These are phyloP conservation scores for Oryza coarctata DNA, from an alignment of 176 grass and related monocot species.

Conservation along the genomic window DNA sequence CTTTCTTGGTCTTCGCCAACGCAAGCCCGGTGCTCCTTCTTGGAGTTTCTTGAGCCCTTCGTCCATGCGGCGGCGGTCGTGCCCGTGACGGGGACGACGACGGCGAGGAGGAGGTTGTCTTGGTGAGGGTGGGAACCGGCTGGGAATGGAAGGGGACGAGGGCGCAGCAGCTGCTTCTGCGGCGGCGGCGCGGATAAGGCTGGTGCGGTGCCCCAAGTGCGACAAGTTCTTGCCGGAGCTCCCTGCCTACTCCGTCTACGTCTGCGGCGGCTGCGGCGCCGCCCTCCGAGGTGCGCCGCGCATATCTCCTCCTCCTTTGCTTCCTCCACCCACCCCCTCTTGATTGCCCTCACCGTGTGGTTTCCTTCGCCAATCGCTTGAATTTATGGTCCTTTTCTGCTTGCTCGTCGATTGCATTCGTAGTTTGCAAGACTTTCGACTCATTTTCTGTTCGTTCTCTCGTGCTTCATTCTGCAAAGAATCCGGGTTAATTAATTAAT, in stretches of 20 bases:
- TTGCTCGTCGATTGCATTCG: background rate
- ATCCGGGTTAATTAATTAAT: background rate
- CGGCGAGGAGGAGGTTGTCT: background rate
- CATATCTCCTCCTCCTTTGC: background rate
- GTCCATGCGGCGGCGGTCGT: conserved; percentile 23
- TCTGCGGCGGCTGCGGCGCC: conserved; percentile 85
- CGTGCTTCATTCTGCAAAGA: background rate
- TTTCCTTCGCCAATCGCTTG: background rate
- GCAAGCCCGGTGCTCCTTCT: background rate
- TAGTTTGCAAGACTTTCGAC: background rate
- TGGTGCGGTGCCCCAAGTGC: conserved; percentile 93
- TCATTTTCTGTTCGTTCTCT: background rate
- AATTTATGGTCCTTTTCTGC: background rate
- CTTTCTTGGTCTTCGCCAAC: background rate
- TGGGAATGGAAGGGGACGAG: conserved; percentile 45
- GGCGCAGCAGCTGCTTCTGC: no score
- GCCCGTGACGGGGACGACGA: background rate
- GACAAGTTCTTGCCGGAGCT: conserved; percentile 97
- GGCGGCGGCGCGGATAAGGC: conserved; percentile 53
- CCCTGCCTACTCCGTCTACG: conserved; percentile 77
- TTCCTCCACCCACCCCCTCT: background rate
- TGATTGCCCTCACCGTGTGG: background rate
- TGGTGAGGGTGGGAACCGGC: background rate
- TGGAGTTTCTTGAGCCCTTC: background rate
- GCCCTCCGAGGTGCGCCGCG: conserved; percentile 62